phyloP scores from a whole-genome alignment of 2,329 filamentous ascomycete genomes.

The Diaporthe citrichinensis region DNA sequence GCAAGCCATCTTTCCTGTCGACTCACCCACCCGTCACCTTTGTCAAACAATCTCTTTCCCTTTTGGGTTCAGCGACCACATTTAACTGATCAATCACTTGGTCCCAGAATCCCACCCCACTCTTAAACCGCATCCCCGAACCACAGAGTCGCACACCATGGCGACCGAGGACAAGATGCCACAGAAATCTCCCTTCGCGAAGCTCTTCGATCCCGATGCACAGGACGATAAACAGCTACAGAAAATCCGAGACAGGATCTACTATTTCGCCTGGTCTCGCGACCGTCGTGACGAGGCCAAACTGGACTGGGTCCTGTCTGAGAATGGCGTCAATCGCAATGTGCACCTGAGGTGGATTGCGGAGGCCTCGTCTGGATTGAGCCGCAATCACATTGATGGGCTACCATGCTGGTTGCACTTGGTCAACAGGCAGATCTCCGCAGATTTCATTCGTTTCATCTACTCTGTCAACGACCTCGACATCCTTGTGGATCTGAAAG shows the following conservation, averaged over 20 bases:
- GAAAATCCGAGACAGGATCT: slow-evolving; percentile 36
- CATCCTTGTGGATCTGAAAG: slow-evolving; percentile 38
- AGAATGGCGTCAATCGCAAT: slow-evolving; percentile 40
- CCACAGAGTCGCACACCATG: neutral
- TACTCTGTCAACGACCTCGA: slow-evolving; percentile 37
- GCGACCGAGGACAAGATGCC: neutral
- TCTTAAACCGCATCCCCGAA: neutral
- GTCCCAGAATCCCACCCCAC: neutral
- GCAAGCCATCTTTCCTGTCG: neutral
- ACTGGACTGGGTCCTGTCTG: slow-evolving; percentile 38
- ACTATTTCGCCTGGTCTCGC: slow-evolving; percentile 34
- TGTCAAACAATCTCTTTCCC: neutral
- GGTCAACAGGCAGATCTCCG: slow-evolving; percentile 39
- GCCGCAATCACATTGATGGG: neutral
- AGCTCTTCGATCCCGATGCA: slow-evolving; percentile 28
- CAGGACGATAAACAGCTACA: neutral
- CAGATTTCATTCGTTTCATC: slow-evolving; percentile 40
- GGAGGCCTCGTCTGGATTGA: neutral
- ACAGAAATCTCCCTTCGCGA: neutral
- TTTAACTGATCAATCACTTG: neutral
- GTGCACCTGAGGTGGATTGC: slow-evolving; percentile 11
- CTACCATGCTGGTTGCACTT: slow-evolving; percentile 30
- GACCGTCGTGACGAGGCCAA: slow-evolving; percentile 37
- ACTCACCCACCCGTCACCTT: too few species aligned
- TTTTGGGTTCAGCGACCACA: neutral